A percentile compares a stretch with the other conserved stretches of the same genome.
These are phyloP conservation scores for Ilyonectria sp. DNA, from an alignment of 2,329 filamentous ascomycete genomes.

Conservation along the genomic window DNA sequence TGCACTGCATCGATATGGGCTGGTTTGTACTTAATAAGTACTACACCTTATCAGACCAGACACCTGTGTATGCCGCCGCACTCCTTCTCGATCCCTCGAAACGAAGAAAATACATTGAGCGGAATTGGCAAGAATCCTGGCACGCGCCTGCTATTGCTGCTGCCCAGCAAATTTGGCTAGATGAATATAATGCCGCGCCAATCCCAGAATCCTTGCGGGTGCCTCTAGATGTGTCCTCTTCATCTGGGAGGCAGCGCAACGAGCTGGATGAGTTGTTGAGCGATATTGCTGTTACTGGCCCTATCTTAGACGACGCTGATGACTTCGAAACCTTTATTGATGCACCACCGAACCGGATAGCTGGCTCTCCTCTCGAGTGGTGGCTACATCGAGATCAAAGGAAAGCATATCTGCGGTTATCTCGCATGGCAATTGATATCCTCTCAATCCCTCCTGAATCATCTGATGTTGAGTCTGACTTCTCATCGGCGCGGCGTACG, in stretches of 20 bases:
- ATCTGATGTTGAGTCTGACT: slow-evolving; percentile 7
- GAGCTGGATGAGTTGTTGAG: slow-evolving; percentile 8
- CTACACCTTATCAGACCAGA: too few species aligned
- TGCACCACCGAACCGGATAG: slow-evolving; percentile 5
- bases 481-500: slow-evolving; percentile 8
- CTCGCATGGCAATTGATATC: too few species aligned
- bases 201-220: slow-evolving; percentile 6
- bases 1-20: too few species aligned
- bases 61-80: too few species aligned
- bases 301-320: neutral
- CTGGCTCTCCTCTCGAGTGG: slow-evolving; percentile 5
- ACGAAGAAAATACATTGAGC: too few species aligned
- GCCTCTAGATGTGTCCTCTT: slow-evolving; percentile 5
- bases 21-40: too few species aligned
- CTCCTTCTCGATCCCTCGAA: too few species aligned
- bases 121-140: too few species aligned
- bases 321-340: slow-evolving; percentile 2
- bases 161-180: slow-evolving; percentile 4
- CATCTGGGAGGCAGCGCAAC: slow-evolving; percentile 7
- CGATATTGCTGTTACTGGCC: slow-evolving; percentile 9
- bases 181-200: slow-evolving; percentile 9
- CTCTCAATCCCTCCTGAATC: slow-evolving; percentile 5
- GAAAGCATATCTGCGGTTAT: too few species aligned
- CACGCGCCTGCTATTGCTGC: too few species aligned
- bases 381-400: slow-evolving; percentile 8